Base-by-base conservation (phyloP, 257 asterid species). In the Solanum lycopersicoides region DNA sequence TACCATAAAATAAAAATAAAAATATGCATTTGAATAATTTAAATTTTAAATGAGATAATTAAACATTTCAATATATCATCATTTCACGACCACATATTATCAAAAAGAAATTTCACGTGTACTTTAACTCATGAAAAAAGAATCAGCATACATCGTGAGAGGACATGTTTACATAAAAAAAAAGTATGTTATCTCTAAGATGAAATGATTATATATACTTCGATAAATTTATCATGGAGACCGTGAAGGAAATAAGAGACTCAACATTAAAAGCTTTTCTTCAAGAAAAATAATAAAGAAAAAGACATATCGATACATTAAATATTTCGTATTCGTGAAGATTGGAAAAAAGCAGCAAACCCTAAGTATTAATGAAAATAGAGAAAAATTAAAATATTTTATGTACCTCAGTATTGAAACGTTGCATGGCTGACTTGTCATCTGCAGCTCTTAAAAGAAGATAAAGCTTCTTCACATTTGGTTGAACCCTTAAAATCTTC, bases 391-490 rank as follows among this genome's bases (percentile, higher is more conserved):
- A 75, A 39, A 75, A 11, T 75, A 44, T 7, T 50, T 73, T 87
- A 10, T 28, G 86, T 88, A 96, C 98, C 97, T 95, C 98, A 30
- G 37, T 89, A 88, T 94, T 90, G 90, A 96, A 96, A 59, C 99
- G 97, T 59, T 88, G 91, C 82, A 86, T 87, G 82, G 97, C 98
- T 6, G 97, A 89, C 42, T 93, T 92, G 69, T 88, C 25, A 80
- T 96, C 98, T 41, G 92, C 73, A 79, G 98, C 98, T 89, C 98
- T 95, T 84, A 96, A n/a, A 15, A 96, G 98, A 86, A 96, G 95
- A 89, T 94, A 95, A 14, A 96, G 92, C 89, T 91, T 94, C 93
- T 93, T 95, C 88, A 94, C 98, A 90, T 96, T 92, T 63, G 99
- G 99, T 45, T 94, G 98, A 66, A 92, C 94, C 79, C 99, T 91